Base-by-base conservation (phyloP, 805 yeast species). In the Ogataea wickerhamii region DNA sequence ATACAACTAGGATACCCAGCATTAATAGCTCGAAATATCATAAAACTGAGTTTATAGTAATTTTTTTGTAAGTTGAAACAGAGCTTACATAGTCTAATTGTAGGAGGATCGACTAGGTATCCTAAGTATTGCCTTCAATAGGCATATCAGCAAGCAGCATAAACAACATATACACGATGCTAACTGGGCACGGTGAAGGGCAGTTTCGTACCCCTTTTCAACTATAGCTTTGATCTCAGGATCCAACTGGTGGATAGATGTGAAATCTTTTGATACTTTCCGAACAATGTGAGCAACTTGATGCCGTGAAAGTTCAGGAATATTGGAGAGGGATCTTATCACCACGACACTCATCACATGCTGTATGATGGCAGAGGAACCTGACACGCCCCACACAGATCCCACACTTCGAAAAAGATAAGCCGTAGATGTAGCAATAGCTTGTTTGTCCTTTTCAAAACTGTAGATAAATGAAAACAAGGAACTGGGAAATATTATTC, bases 381-480 rank as follows among this genome's bases (percentile, higher is more conserved):
- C 49, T 2, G 67, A 56, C 17, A 64, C 68, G 6, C 70, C 70
- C 66, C 68, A 65, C 1, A 65, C 68, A 3, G 67, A 64, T 6
- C 70, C 70, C 23, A 66, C 52, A 40, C 67, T 63, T 43, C 71
- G 51, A 52, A 63, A 54, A 23, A 66, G 50, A 38, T 64, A 64
- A 4, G 64, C 56, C 4, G 67, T 63, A 7, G 69, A 62, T 7
- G 71, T 66, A 1, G 69, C 63, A 6, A 64, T 58, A 3, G 70
- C 71, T 42, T 66, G 71, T 35, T 58, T 52, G 1, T 43, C 41
- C 11, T 46, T 38, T 2, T 60, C 58, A 36, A 53, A 63, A 12
- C 56, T 60, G 48, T 63, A 64, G 12, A 66, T 51, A 37, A 65
- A 65, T 6, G 66, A 47, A 44, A 66, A 66, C 28, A 66, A 45